A percentile compares a stretch with the other conserved stretches of the same genome.
These are phyloP conservation scores for Taphrina populina DNA, from an alignment of 1,139 yeast species.

Conservation along the genomic window DNA sequence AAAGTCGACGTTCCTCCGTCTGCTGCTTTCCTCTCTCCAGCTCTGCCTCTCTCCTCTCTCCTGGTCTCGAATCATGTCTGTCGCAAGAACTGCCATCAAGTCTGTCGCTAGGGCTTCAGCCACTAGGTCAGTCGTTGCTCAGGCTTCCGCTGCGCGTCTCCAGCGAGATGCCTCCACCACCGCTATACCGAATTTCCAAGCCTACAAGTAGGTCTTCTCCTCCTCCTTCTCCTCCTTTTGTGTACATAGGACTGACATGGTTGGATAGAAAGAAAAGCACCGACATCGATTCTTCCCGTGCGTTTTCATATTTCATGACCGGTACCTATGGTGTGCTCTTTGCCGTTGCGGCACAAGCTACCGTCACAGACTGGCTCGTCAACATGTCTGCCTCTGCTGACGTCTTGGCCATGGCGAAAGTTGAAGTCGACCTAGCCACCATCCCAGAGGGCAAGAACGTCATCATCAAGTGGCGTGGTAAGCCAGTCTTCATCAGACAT, in stretches of 20 bases:
- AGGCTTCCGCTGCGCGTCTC: constrained; percentile 11
- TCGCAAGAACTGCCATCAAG: constrained; percentile 28
- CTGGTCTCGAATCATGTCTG: constrained; percentile 14
- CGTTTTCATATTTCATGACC: constrained; percentile 93
- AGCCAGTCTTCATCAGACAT: constrained; percentile 99
- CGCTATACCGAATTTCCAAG: constrained; percentile 36
- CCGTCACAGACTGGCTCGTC: constrained; percentile 80
- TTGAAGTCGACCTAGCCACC: constrained; percentile 89
- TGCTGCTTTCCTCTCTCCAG: neutral
- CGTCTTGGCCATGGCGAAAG: constrained; percentile 98
- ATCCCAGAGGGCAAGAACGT: constrained; percentile 98
- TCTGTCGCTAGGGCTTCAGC: constrained; percentile 25
- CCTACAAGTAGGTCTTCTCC: constrained; percentile 31
- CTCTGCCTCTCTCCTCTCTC: neutral
- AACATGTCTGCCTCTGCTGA: constrained; percentile 98
- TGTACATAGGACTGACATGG: neutral
- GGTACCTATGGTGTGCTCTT: constrained; percentile 92
- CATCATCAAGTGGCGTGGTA: constrained; percentile 99
- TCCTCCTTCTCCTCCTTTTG: neutral
- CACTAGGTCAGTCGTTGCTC: constrained; percentile 13
- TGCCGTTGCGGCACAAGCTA: constrained; percentile 97
- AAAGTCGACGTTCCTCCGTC: neutral
- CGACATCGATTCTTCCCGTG: constrained; percentile 62
- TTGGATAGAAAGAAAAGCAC: constrained; percentile 25
- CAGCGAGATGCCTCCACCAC: constrained; percentile 30